phyloP scores from a whole-genome alignment of 441 rosid genomes.

The Syzygium syzygioides region DNA sequence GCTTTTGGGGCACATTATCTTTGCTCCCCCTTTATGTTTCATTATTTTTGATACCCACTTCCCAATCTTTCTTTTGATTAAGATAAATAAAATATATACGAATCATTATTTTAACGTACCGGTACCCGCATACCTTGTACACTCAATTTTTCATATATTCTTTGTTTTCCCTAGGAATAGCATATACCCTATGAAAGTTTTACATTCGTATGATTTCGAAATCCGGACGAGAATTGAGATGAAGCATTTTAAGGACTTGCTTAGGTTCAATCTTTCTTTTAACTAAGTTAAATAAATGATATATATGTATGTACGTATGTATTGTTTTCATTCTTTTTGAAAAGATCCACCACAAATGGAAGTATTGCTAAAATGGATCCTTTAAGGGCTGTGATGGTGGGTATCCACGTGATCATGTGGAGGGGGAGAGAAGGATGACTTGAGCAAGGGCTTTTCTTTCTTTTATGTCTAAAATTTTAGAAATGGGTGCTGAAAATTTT shows the following conservation, averaged over 20 bases:
- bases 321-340: not conserved
- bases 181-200: too few species aligned
- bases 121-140: too few species aligned
- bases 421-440: slow-evolving; percentile 13
- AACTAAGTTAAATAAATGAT: not conserved
- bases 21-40: not conserved
- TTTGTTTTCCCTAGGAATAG: too few species aligned
- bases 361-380: not conserved
- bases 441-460: not conserved
- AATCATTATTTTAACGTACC: too few species aligned
- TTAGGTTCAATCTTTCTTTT: not conserved
- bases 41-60: not conserved
- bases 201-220: too few species aligned
- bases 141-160: too few species aligned
- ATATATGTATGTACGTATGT: not conserved
- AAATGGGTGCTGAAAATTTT: not conserved
- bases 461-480: not conserved
- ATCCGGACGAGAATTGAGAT: too few species aligned
- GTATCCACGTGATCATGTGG: slow-evolving; percentile 33
- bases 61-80: not conserved
- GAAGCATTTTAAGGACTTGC: too few species aligned
- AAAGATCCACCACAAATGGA: not conserved
- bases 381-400: slow-evolving; percentile 4
- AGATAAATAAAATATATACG: not conserved
- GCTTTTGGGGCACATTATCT: not conserved